Base-by-base conservation (phyloP, 257 asterid genomes). In the Solanum bulbocastanum region DNA sequence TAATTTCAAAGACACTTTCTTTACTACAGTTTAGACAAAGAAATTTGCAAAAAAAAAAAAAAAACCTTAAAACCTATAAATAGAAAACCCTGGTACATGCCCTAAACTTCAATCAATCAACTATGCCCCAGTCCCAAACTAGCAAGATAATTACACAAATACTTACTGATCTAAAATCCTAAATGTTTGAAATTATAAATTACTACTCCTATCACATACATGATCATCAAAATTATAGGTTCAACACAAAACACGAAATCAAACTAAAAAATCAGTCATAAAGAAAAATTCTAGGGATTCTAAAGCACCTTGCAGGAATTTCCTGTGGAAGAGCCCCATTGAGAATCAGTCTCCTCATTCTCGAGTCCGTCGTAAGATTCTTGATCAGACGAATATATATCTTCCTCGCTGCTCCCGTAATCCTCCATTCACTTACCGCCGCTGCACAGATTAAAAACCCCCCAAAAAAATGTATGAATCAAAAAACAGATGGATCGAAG, bases 341-440 rank as follows among this genome's bases (percentile, higher is more conserved):
- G 90, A 20, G 87, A 73, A 88, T 92, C 93, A 27, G 92, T 65
- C 87, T 94, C 98, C 5, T 94, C 95, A 87, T 92, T 93, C 58
- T 94, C 99, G 35, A 93, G 87, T 62, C 91, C 98, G n/a, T 90
- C 94, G 32, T 93, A 89, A 65, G 94, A 91, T 35, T 91, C 98
- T 30, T 87, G 94, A 93, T 95, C 98, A 90, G 94, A 94, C 8
- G 93, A 83, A 81, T 84, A 89, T 88, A 44, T 89, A 69, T 90
- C 95, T 30, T 94, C 96, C 15, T 95, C 96, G 62, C 94, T 90
- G 87, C 95, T 92, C 90, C 89, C 46, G 88, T 90, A 92, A 40
- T 92, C 94, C 89, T 90, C 96, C 97, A 94, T 87, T 36, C 35
- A 56, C 71, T 72, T 33, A 1, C 49, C 25, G 25, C 40, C 39